Evolutionary conservation across 1,284 basidiomycete genomes (phyloP).

Genomic region (Papiliotrema nemorosa): DNA sequence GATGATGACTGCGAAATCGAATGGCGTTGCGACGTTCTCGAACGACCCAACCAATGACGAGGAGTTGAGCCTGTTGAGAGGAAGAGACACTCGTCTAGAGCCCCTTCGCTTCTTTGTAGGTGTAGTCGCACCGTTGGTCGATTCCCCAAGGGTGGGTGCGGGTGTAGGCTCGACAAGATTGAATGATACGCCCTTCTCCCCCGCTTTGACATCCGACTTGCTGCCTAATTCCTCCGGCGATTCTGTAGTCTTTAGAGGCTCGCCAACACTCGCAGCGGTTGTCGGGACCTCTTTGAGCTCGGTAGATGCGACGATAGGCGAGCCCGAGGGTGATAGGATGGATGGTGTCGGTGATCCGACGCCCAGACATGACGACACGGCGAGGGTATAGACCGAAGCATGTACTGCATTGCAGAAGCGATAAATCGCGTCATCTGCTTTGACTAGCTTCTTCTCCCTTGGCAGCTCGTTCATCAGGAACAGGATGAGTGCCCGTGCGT

Average conservation of each 20-base stretch:
- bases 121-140: slow-evolving; percentile 9
- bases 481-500: slow-evolving; percentile 64
- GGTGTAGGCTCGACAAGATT: slow-evolving; percentile 32
- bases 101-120: slow-evolving; percentile 19
- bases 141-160: slow-evolving; percentile 12
- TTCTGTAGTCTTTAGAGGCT: not conserved
- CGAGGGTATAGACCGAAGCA: slow-evolving; percentile 72
- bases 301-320: not conserved
- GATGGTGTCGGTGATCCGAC: slow-evolving; percentile 12
- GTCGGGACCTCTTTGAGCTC: not conserved
- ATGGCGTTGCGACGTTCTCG: slow-evolving; percentile 55
- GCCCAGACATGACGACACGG: slow-evolving; percentile 65
- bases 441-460: slow-evolving; percentile 14
- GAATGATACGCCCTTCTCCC: slow-evolving; percentile 36
- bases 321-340: not conserved
- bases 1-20: slow-evolving; percentile 75
- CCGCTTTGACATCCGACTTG: slow-evolving; percentile 1
- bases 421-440: slow-evolving; percentile 15
- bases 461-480: slow-evolving; percentile 74
- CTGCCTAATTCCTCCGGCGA: not conserved
- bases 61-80: slow-evolving; percentile 55
- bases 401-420: slow-evolving; percentile 74
- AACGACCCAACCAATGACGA: slow-evolving; percentile 28
- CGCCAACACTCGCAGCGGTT: not conserved
- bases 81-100: slow-evolving; percentile 45